Base-by-base conservation (phyloP, 2,329 filamentous ascomycete genomes). In the Magnaporthiopsis incrustans region DNA sequence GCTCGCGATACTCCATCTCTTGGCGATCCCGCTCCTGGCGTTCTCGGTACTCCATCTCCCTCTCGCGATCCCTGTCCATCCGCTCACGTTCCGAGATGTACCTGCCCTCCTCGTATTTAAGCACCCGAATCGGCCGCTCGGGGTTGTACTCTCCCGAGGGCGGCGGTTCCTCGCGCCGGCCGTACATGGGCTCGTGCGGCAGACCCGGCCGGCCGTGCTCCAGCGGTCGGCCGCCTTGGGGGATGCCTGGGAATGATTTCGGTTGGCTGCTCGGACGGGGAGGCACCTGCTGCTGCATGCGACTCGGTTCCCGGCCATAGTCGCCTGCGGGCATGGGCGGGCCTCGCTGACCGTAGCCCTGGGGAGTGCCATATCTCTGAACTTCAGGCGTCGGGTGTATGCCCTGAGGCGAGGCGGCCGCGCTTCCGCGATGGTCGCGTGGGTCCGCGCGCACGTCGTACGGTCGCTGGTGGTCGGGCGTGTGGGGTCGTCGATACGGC, bases 401-500 rank as follows among this genome's bases (percentile, higher is more conserved):
- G 63, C 76, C 77, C 68, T 81, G 77, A 7, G 82, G 82, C 18
- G 83, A 84, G 5, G 77, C 78, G 22, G 77, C 78, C 3, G 77
- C 71, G 66, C 76, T 75, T 30, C 76, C 77, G 70, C 82, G 76
- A 56, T 75, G 77, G 66, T 79, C 73, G 14, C 68, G 65, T 67
- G 71, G 72, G 69, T 75, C 61, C 1, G 56, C 73, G 68, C 77
- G 70, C 64, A 71, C 60, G 65, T 86, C 79, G 76, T 85, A 85
- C 64, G 78, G 77, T 69, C 84, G 81, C 60, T 82, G 79, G 66
- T 87, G 86, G 59, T 92, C 89, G n/a, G 89, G 89, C 0, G 89
- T 92, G 65, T 90, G 86, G 2, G 89, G 89, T 66, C 89, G 81
- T 67, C 88, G 82, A 72, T 84, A 89, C 6, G 82, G 80, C 62